Evolutionary conservation across 2,329 filamentous ascomycete species (phyloP), one percentile per base, ranked within the genome.

Genomic region (Hypoxylon sp.): DNA sequence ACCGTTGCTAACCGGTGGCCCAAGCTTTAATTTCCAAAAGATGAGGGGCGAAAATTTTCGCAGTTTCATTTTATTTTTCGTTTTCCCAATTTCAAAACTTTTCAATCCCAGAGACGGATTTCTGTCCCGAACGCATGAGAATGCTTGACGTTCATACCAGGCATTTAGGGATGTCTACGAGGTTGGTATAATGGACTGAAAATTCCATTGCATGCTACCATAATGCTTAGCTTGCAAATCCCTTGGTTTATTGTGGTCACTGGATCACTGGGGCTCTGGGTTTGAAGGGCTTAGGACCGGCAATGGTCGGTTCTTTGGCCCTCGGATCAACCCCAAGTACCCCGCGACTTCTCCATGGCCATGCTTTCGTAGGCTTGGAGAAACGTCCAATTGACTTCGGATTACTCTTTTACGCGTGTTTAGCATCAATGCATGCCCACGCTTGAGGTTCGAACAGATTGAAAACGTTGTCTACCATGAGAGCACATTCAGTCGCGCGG

Each of bases 361-460:
- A n/a, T n/a, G n/a, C n/a, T n/a, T 60, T 58, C 43, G 50, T 34
- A 53, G 60, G 46, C 21, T 56, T 67, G 67, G 64, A 58, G 65
- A 67, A 63, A 52, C 48, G 57, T 34, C 61, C 58, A 68, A 68
- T 60, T 63, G 53, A 60, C 48, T 52, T 43, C 38, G n/a, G 13
- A 25, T 48, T 25, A 51, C 38, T 51, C 38, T 14, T 56, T 17
- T 21, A 14, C 30, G 34, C 28, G 30, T 34, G 4, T 21, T 56
- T 23, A 9, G 45, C 41, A 19, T 41, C 52, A 25, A 19, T 56
- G 48, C 7, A 38, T 43, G 41, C 6, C 43, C 79, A 88, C 83
- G 45, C 83, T 82, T 65, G 70, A 74, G 1, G 79, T 89, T 6
- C 80, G 61, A 80, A 83, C 75, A 82, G 88, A 34, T 76, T 19